Percentiles rank a stretch among this genome's conserved stretches.
Conservation (phyloP, 2,329 filamentous ascomycete species). For the Fusarium transvaalense region DNA sequence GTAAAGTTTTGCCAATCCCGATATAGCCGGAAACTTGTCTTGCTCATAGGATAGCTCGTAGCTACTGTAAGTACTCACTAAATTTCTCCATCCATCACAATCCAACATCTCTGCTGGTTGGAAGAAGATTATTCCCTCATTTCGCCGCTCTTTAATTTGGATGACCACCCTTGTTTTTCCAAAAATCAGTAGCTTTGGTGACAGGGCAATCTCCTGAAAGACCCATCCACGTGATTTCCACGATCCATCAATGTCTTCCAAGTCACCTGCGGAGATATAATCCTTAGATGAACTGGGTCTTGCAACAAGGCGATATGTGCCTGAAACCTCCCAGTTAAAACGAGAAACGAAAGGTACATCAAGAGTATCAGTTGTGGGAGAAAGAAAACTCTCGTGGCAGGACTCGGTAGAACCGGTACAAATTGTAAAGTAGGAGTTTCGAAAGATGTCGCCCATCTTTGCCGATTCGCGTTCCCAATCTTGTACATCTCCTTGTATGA, state of each 20-base stretch:
- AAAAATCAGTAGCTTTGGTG: neutral
- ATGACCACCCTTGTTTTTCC: neutral
- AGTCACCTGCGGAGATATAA: neutral
- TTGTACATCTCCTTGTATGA: neutral
- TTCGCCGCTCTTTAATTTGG: neutral
- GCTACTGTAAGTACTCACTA: fast-evolving
- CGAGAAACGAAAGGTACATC: neutral
- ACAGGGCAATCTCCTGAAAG: neutral
- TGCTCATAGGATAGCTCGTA: fast-evolving
- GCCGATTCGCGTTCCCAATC: neutral
- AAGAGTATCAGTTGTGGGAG: neutral
- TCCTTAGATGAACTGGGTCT: fast-evolving
- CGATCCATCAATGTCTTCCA: neutral
- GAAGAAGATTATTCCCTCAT: neutral
- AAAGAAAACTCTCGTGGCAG: neutral
- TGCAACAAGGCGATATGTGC: neutral
- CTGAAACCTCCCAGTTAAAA: fast-evolving
- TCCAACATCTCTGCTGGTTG: too few species aligned
- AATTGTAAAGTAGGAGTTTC: neutral
- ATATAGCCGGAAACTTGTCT: neutral
- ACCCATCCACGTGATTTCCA: neutral
- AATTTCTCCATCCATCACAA: neutral
- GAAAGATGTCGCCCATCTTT: neutral
- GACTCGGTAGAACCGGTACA: neutral
- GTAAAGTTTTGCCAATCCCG: neutral